A percentile compares a stretch with the other conserved stretches of the same genome.
phyloP scores from a whole-genome alignment of 306 rosid species.

The Acacia crassicarpa region DNA sequence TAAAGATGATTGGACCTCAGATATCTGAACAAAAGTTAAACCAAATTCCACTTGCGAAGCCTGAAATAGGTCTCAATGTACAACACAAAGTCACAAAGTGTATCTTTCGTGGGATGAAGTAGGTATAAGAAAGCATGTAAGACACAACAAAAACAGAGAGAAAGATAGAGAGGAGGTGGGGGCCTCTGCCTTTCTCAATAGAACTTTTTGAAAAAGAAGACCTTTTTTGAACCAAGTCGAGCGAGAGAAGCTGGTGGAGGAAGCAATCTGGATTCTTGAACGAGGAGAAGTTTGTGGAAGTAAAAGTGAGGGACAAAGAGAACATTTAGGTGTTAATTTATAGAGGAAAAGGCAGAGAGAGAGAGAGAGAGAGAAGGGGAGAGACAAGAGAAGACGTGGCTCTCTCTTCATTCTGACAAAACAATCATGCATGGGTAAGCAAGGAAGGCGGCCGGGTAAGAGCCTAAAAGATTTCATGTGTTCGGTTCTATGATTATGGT shows the following conservation, averaged over 20 bases:
- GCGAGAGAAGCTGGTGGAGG: slow-evolving; percentile 40
- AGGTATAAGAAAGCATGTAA: slow-evolving; percentile 6
- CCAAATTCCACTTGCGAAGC: slow-evolving; percentile 7
- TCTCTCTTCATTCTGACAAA: slow-evolving; percentile 73
- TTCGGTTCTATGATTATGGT: slow-evolving; percentile 51
- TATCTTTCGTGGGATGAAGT: slow-evolving; percentile 46
- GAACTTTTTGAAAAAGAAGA: slow-evolving; percentile 58
- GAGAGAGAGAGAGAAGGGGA: slow-evolving; percentile 25
- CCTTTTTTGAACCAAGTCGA: slow-evolving; percentile 62
- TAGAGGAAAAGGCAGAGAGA: slow-evolving; percentile 47
- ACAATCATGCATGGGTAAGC: slow-evolving; percentile 99
- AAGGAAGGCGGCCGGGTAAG: slow-evolving; percentile 99
- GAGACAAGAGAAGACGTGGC: slow-evolving; percentile 62
- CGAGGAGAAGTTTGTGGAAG: slow-evolving; percentile 27
- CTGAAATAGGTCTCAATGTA: slow-evolving; percentile 28
- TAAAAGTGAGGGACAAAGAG: slow-evolving; percentile 61
- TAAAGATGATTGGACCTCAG: slow-evolving; percentile 18
- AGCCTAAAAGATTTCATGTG: slow-evolving; percentile 58
- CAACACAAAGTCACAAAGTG: slow-evolving; percentile 38
- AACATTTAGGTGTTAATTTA: slow-evolving; percentile 68
- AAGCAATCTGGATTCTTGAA: slow-evolving; percentile 37
- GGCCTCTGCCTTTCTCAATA: slow-evolving; percentile 40
- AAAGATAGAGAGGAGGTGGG: slow-evolving; percentile 36
- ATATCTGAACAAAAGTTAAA: slow-evolving; percentile 10
- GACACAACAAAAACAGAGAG: slow-evolving; percentile 6